These are phyloP conservation scores for Hypoxylon cercidicola DNA, from an alignment of 495 filamentous ascomycete genomes.

Conservation along the genomic window DNA sequence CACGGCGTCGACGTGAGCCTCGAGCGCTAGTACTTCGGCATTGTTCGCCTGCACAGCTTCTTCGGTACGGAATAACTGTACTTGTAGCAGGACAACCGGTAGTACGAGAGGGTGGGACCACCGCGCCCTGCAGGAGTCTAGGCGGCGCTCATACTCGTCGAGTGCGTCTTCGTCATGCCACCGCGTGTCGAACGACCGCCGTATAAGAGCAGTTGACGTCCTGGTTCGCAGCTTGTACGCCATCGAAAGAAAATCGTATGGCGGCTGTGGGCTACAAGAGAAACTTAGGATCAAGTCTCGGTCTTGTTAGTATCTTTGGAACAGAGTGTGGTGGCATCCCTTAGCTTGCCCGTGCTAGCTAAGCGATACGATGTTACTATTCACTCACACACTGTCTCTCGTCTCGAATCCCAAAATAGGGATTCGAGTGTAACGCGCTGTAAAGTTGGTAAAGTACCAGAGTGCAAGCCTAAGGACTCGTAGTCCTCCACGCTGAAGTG, in stretches of 20 bases:
- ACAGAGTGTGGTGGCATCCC: not conserved
- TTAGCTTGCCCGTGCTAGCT: not conserved
- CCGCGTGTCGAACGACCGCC: constrained; percentile 47
- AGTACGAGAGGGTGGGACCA: constrained; percentile 49
- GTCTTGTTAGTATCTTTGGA: constrained; percentile 20
- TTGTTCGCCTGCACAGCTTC: constrained; percentile 46
- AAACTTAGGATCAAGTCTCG: constrained; percentile 49
- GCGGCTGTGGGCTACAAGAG: constrained; percentile 47
- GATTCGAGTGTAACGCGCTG: constrained; percentile 47
- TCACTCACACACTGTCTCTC: constrained; percentile 44
- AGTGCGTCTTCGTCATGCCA: constrained; percentile 47
- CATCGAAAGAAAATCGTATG: constrained; percentile 51
- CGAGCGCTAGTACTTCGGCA: constrained; percentile 42
- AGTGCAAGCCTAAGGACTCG: constrained; percentile 45
- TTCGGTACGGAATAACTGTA: constrained; percentile 48
- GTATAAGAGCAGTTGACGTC: constrained; percentile 44
- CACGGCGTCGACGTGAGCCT: constrained; percentile 46
- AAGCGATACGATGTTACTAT: constrained; percentile 2
- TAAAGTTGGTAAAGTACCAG: constrained; percentile 43
- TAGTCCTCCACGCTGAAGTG: constrained; percentile 44
- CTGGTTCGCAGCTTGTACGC: constrained; percentile 44
- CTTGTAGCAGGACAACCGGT: constrained; percentile 45
- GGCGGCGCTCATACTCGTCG: constrained; percentile 47
- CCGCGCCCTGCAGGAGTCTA: constrained; percentile 46
- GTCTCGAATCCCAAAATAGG: constrained; percentile 47